These are phyloP conservation scores for Umbelopsis sp. DNA, from an alignment of 371 early-diverging fungal species.

Conservation along the genomic window DNA sequence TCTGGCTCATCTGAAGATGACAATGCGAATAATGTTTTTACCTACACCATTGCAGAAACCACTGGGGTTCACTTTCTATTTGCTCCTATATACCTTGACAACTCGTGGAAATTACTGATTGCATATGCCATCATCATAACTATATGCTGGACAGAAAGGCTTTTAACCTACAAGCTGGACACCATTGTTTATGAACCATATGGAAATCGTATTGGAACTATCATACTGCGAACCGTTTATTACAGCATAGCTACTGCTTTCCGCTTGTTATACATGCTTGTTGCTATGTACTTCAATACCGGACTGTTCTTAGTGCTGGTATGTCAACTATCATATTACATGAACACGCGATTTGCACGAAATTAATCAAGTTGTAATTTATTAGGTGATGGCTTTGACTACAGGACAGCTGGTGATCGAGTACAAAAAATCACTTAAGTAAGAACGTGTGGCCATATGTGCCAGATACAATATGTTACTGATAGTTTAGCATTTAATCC, in stretches of 20 bases:
- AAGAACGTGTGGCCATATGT: background rate
- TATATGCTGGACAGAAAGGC: slow-evolving; percentile 39
- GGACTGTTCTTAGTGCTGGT: slow-evolving; percentile 38
- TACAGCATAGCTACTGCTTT: slow-evolving; percentile 36
- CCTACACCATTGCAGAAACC: slow-evolving; percentile 23
- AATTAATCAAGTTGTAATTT: too few relatives aligned
- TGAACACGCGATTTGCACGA: too few relatives aligned
- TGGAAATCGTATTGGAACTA: background rate
- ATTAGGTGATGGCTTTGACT: slow-evolving; percentile 3
- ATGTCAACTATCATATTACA: slow-evolving; percentile 8
- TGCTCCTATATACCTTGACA: slow-evolving; percentile 29
- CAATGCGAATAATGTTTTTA: too few relatives aligned
- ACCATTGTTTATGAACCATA: background rate
- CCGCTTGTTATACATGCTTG: slow-evolving; percentile 42
- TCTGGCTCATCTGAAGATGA: too few relatives aligned
- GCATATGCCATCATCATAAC: slow-evolving; percentile 33
- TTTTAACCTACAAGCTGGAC: slow-evolving; percentile 29
- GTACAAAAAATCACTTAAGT: slow-evolving; percentile 14
- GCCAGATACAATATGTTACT: background rate
- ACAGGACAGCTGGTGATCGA: slow-evolving; percentile 15
- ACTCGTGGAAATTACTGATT: slow-evolving; percentile 19
- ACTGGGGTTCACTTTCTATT: slow-evolving; percentile 38
- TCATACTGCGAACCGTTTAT: slow-evolving; percentile 24
- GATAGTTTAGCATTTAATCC: background rate
- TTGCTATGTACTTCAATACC: slow-evolving; percentile 45